Evolutionary conservation across 352 stramenopile genomes (phyloP), one percentile per base, ranked within the genome.

Genomic region (Thalassiosira sp.): DNA sequence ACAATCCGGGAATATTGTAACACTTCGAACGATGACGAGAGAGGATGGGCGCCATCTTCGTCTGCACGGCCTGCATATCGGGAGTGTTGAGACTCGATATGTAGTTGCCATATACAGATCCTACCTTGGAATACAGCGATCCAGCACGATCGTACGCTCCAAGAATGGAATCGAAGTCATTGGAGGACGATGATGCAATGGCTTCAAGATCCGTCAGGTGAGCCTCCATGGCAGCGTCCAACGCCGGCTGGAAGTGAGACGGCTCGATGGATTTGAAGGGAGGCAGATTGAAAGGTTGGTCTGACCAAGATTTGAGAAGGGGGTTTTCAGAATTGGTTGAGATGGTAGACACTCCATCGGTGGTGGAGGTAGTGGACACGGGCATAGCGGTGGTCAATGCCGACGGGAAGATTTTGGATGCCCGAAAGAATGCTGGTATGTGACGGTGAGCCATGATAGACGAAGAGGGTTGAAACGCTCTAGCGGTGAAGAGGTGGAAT

Each of bases 61-160:
- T 86, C 43, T 94, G 83, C 15, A 94, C 81, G 7, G n/a, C 42
- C 72, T 92, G 84, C 57, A 94, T 81, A 45, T 92, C 84, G 0
- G 82, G 71, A 24, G 84, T 87, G 59, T 89, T 92, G 15, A 84
- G 43, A 35, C 68, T 87, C 0, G 60, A 80, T 16, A 81, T 86
- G 42, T 91, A 80, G 49, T 91, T 93, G 0, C 61, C 46, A 75
- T 86, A 94, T 0, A 92, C 85, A 8, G 58, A 54, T 3, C 33
- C 48, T 8, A 93, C 73, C 11, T 78, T 84, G n/a, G 59, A 56
- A 0, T 87, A 68, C 8, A 85, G 56, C 5, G 20, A 18, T 16
- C 89, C 89, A 7, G 77, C 70, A 7, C 84, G 76, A 76, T 94
- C 89, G 37, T 91, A 92, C 5, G 83, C 75, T 11, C 60, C 75